phyloP scores from a whole-genome alignment of 2,329 filamentous ascomycete species.

The Lachnellula hyalina region DNA sequence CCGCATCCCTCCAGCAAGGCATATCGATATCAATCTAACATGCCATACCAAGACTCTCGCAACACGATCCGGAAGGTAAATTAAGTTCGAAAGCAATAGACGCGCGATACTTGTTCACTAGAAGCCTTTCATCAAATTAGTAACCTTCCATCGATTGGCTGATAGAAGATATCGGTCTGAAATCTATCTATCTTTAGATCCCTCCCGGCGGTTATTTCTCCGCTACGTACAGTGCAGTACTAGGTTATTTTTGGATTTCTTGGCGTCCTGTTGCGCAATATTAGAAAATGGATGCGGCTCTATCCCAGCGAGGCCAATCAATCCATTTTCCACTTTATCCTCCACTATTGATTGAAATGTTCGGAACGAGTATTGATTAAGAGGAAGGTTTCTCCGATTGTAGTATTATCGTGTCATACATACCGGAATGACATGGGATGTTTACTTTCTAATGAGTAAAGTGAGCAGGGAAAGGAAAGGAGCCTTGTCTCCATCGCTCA shows the following conservation, averaged over 20 bases:
- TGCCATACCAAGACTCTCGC: too few species aligned
- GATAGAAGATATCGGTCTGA: neutral
- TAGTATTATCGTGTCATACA: neutral
- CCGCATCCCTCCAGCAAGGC: neutral
- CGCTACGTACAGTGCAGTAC: too few species aligned
- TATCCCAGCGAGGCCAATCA: neutral
- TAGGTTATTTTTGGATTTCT: neutral
- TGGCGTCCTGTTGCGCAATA: neutral
- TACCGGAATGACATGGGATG: neutral
- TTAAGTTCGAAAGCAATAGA: neutral
- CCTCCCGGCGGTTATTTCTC: neutral
- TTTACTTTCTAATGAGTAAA: neutral
- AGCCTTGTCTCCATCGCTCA: neutral
- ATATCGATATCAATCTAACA: neutral
- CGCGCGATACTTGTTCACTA: neutral
- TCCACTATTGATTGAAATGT: too few species aligned
- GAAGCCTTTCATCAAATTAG: neutral
- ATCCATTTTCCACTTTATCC: neutral
- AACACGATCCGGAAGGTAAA: too few species aligned
- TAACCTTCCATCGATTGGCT: neutral
- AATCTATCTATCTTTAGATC: neutral
- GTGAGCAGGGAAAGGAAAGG: neutral
- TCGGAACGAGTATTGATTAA: too few species aligned
- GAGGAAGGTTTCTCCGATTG: neutral
- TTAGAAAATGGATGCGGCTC: neutral